A percentile compares a stretch with the other conserved stretches of the same genome.
Evolutionary conservation across 2,329 filamentous ascomycete species (phyloP).

Genomic region (Fusarium denticulatum): DNA sequence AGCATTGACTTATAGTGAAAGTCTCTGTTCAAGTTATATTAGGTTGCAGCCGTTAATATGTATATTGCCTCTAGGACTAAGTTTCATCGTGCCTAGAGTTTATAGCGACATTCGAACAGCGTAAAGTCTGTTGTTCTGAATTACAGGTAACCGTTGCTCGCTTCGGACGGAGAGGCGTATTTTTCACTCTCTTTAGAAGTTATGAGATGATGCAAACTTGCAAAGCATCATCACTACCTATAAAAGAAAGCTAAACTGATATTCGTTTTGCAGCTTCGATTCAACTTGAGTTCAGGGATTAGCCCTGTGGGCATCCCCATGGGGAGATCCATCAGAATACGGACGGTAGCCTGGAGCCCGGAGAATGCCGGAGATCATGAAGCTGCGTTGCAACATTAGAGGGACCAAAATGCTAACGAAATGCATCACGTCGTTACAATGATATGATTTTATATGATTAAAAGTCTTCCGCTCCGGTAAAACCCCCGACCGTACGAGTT

Average conservation of each 20-base stretch:
- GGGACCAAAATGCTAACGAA: not conserved
- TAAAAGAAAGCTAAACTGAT: not conserved
- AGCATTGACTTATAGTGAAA: not conserved
- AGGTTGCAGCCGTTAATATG: not conserved
- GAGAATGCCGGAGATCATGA: slow-evolving; percentile 16
- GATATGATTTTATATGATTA: not conserved
- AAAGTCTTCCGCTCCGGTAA: not conserved
- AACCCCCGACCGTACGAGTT: not conserved
- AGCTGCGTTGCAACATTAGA: not conserved
- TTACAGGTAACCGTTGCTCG: not conserved
- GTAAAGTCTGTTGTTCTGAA: not conserved
- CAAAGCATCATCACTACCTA: not conserved
- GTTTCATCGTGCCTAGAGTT: not conserved
- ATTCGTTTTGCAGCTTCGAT: not conserved
- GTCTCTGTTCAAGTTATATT: not conserved
- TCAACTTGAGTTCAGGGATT: not conserved
- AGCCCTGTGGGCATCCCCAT: slow-evolving; percentile 9
- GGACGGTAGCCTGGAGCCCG: not conserved
- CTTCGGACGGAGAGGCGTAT: not conserved
- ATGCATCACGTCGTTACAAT: not conserved
- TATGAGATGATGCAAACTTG: not conserved
- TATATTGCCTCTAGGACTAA: not conserved
- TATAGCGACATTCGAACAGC: not conserved
- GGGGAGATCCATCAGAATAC: slow-evolving; percentile 4
- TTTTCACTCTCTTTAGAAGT: not conserved